Evolutionary conservation across 2,329 filamentous ascomycete species (phyloP).

Genomic region (Epicoccum nigrum): DNA sequence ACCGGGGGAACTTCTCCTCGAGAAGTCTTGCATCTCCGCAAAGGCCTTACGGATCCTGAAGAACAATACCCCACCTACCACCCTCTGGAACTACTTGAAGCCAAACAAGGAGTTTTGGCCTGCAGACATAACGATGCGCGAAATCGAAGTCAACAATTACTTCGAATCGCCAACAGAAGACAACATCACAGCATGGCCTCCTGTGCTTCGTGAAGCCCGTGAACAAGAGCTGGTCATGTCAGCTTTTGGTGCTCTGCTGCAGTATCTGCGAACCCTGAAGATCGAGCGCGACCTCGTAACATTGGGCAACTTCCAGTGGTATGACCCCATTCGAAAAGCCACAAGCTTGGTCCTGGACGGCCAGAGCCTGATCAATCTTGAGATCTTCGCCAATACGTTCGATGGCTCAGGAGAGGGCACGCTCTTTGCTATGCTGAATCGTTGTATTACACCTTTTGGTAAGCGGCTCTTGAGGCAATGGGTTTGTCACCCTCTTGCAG

Average conservation of each 20-base stretch:
- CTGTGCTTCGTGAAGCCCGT: constrained; percentile 71
- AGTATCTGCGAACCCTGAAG: constrained; percentile 83
- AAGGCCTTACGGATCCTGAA: constrained; percentile 92
- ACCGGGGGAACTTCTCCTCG: constrained; percentile 85
- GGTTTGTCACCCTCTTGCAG: constrained; percentile 93
- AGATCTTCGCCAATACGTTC: constrained; percentile 91
- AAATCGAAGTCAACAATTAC: constrained; percentile 80
- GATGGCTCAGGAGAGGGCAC: constrained; percentile 87
- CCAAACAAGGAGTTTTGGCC: constrained; percentile 89
- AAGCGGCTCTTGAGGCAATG: constrained; percentile 96
- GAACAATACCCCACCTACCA: constrained; percentile 90
- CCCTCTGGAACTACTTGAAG: constrained; percentile 94
- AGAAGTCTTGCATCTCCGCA: constrained; percentile 82
- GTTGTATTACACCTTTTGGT: constrained; percentile 94
- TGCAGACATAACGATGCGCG: constrained; percentile 78
- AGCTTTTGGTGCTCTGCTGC: constrained; percentile 84
- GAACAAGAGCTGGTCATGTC: constrained; percentile 88
- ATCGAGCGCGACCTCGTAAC: constrained; percentile 86
- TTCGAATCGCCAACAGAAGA: constrained; percentile 68
- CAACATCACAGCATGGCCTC: constrained; percentile 75
- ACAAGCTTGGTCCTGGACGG: constrained; percentile 92
- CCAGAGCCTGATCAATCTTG: constrained; percentile 96
- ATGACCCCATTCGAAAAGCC: constrained; percentile 88
- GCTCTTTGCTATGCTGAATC: constrained; percentile 86
- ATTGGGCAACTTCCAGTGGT: constrained; percentile 88